Percentiles rank a stretch among this genome's conserved stretches.
Evolutionary conservation across 345 rosid species (phyloP).

Genomic region (Conringia planisiliqua): DNA sequence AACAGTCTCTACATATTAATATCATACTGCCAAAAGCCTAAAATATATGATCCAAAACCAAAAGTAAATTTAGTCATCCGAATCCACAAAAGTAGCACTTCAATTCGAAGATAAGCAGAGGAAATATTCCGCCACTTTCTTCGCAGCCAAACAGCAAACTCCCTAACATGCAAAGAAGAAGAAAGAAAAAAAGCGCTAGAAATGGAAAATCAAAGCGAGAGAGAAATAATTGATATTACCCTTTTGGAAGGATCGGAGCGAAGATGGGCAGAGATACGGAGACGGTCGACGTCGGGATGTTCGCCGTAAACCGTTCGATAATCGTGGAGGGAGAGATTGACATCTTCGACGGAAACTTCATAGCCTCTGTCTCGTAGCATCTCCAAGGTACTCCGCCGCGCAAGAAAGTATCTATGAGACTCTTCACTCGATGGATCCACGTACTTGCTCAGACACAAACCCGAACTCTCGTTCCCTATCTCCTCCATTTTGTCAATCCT

Average conservation of each 20-base stretch:
- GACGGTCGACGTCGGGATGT: constrained; percentile 59
- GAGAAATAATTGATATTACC: constrained; percentile 29
- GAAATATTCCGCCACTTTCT: background rate
- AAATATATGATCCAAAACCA: background rate
- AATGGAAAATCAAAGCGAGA: background rate
- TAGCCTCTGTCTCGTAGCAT: constrained; percentile 88
- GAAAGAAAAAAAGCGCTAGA: background rate
- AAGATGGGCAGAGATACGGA: constrained; percentile 52
- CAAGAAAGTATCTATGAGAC: constrained; percentile 65
- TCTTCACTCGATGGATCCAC: constrained; percentile 60
- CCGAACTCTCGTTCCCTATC: constrained; percentile 23
- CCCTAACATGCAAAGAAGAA: constrained; percentile 18
- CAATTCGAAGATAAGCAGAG: background rate
- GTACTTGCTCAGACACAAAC: constrained; percentile 50
- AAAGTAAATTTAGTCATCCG: background rate
- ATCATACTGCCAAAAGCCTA: background rate
- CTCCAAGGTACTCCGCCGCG: constrained; percentile 69
- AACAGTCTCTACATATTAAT: background rate
- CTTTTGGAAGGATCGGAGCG: constrained; percentile 54
- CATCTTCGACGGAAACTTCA: constrained; percentile 54
- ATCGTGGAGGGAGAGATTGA: constrained; percentile 56
- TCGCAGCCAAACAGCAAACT: constrained; percentile 11
- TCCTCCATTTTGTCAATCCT: constrained; percentile 22
- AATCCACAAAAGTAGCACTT: constrained; percentile 1
- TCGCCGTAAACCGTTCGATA: constrained; percentile 58